A percentile compares a stretch with the other conserved stretches of the same genome.
Conservation (phyloP, 192 early-diverging fungal genomes). For the Linnemannia hyalina region DNA sequence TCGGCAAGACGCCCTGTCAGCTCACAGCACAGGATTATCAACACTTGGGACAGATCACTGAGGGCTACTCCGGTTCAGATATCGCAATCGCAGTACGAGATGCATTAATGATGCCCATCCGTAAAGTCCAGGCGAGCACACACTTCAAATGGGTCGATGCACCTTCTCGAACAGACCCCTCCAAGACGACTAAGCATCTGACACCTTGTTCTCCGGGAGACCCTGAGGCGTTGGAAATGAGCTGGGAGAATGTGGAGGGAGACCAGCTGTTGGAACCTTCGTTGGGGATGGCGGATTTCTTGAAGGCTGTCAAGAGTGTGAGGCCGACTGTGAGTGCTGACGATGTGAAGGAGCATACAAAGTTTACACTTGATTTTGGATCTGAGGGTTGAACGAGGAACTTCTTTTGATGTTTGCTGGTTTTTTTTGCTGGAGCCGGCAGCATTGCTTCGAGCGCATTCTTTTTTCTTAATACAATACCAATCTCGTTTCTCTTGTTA, state of each 20-base stretch:
- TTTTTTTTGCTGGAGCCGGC: neutral
- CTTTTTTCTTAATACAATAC: neutral
- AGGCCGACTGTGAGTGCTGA: conserved; percentile 87
- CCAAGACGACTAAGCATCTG: conserved; percentile 68
- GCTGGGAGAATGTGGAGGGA: conserved; percentile 87
- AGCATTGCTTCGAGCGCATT: neutral
- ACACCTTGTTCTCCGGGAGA: conserved; percentile 98
- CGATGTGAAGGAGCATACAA: conserved; percentile 86
- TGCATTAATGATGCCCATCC: conserved; percentile 97
- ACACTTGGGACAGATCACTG: conserved; percentile 83
- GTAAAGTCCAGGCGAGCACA: conserved; percentile 94
- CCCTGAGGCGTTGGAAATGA: conserved; percentile 85
- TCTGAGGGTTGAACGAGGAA: conserved; percentile 46
- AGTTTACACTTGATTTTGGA: conserved; percentile 92
- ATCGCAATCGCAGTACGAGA: conserved; percentile 95
- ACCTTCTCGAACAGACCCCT: conserved; percentile 68
- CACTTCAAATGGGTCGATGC: conserved; percentile 88
- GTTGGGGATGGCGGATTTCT: conserved; percentile 88
- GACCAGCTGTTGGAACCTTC: conserved; percentile 94
- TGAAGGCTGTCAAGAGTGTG: conserved; percentile 81
- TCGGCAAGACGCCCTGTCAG: conserved; percentile 92
- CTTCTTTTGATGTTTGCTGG: neutral
- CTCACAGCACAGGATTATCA: conserved; percentile 80
- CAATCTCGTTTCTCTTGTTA: neutral
- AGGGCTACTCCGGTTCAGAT: conserved; percentile 97